Evolutionary conservation across 768 basidiomycete genomes (phyloP), one percentile per base, ranked within the genome.

Genomic region (Pleurotus tuoliensis): DNA sequence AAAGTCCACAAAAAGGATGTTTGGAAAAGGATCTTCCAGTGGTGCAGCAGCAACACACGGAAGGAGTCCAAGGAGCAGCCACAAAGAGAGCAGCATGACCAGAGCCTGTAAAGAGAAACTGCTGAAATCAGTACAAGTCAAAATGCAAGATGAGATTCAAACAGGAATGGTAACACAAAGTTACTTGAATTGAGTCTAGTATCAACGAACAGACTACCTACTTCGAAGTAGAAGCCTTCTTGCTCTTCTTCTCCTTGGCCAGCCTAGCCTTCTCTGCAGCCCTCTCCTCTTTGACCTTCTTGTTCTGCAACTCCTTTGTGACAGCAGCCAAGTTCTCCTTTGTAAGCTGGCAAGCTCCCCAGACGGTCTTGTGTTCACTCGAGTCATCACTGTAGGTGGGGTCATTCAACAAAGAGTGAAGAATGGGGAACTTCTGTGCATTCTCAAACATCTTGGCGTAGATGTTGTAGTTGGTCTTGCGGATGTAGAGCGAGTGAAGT

Each of bases 1-100:
- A 39, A 56, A 56, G 13, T 25, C 37, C 5, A n/a, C 22, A 34
- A 56, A 56, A 15, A 24, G 45, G 22, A 56, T 56, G 37, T 25
- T 46, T n/a, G 55, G 55, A 24, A 56, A 56, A 3, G 55, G 55
- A 20, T 50, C 48, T 3, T 43, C 41, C 15, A 27, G 16, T 50
- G 24, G 20, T 13, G 30, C 30, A 15, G 48, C 48, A 27, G 48
- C 8, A 11, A 50, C 48, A 50, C 48, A 50, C 3, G 48, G 48
- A 25, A 50, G n/a, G 20, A 16, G n/a, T 11, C 48, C 48, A 5
- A 34, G 13, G 11, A 37, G 22, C 9, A n/a, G 37, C 24, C 48
- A 50, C 4, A 43, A n/a, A 43, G 20, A n/a, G 9, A 43, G 20
- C 41, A 43, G 5, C 20, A 43, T 43, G 15, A 43, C 6, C 15